These are phyloP conservation scores for Apiospora koreana DNA, from an alignment of 2,329 filamentous ascomycete species.

Conservation along the genomic window DNA sequence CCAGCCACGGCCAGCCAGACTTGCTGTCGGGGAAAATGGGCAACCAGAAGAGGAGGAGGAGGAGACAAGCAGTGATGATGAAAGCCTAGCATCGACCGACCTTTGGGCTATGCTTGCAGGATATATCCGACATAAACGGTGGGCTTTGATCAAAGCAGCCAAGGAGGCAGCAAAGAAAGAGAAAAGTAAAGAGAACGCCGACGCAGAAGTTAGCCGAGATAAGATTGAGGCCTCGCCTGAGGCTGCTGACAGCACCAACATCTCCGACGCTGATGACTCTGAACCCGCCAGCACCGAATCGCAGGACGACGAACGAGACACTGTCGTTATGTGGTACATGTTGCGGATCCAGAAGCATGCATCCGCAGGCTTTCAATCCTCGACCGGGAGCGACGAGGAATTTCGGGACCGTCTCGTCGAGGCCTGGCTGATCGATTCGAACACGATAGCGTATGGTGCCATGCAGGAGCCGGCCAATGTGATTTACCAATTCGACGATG, in stretches of 20 bases:
- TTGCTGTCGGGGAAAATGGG: no score
- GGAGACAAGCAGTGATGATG: not conserved
- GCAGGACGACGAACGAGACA: no score
- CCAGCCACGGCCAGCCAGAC: no score
- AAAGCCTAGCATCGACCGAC: not conserved
- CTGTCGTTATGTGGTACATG: not conserved
- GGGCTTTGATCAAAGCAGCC: not conserved
- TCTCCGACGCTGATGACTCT: no score
- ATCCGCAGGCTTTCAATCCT: not conserved
- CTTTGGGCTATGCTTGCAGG: not conserved
- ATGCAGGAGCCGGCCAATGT: not conserved
- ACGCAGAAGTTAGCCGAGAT: no score
- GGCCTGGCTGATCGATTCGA: not conserved
- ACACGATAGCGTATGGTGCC: not conserved
- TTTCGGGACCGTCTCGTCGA: not conserved
- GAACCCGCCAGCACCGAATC: no score
- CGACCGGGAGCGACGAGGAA: not conserved
- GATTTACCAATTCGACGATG: not conserved
- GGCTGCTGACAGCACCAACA: no score
- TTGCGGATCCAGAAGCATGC: not conserved
- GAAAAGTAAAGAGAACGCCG: no score
- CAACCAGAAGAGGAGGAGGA: not conserved
- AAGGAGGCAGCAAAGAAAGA: no score
- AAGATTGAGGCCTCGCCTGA: no score
- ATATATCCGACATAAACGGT: not conserved